phyloP scores from a whole-genome alignment of 1,284 basidiomycete genomes.

The Rhodotorula sp. region DNA sequence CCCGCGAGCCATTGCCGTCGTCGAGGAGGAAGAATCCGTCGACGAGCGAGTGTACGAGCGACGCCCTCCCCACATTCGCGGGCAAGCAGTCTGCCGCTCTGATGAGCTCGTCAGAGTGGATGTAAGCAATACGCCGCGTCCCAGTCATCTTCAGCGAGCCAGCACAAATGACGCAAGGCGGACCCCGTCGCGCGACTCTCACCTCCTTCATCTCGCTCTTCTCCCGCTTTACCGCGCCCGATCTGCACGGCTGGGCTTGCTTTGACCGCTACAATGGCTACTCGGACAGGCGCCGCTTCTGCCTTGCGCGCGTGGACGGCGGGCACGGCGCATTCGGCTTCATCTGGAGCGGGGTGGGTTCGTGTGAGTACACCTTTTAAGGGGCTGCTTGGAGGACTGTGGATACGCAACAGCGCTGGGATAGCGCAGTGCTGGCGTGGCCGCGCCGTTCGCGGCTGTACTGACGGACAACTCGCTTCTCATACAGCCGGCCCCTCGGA shows the following conservation, averaged over 20 bases:
- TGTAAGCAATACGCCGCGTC: constrained; percentile 52
- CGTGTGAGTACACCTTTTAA: not conserved
- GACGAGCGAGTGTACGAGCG: constrained; percentile 71
- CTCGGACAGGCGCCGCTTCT: not conserved
- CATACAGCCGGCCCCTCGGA: not conserved
- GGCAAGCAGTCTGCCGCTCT: constrained; percentile 67
- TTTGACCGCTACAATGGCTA: not conserved
- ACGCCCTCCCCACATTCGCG: constrained; percentile 75
- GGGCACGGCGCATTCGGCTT: not conserved
- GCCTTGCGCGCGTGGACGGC: not conserved
- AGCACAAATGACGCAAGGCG: not conserved
- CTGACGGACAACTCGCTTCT: not conserved
- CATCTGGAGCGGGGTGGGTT: not conserved
- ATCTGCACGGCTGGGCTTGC: not conserved
- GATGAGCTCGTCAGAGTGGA: constrained; percentile 61
- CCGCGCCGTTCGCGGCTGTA: not conserved
- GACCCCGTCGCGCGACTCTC: no score
- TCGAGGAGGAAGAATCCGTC: constrained; percentile 59
- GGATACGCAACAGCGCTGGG: not conserved
- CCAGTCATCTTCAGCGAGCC: not conserved
- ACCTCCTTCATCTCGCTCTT: not conserved
- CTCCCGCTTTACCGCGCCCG: not conserved
- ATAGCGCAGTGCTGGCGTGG: not conserved
- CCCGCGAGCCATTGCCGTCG: constrained; percentile 46
- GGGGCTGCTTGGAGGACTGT: no score